Base-by-base conservation (phyloP, 2,329 filamentous ascomycete genomes). In the Clarireedia paspali region DNA sequence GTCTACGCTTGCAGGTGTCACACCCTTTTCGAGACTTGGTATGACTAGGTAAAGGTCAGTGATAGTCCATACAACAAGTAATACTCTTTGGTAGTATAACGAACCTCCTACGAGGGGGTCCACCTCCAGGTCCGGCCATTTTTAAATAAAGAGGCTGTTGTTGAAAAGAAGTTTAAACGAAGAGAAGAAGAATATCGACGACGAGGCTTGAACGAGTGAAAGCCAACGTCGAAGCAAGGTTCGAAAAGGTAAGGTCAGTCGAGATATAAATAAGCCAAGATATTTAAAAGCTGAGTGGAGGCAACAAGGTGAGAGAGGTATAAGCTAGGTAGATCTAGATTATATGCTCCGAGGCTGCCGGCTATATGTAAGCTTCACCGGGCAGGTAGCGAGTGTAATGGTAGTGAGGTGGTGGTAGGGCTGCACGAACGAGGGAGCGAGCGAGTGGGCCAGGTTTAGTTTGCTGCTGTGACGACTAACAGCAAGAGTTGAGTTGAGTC, bases 21-120 rank as follows among this genome's bases (percentile, higher is more conserved):
- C 94, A 99, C 61, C 94, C 94, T 76, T 96, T 97, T 70, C 94
- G 87, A 67, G 92, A 97, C 78, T 99, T 99, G 71, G 94, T 99
- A 77, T 99, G 94, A 77, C 92, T 96, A 71, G 23, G 58, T 20
- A 20, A 26, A 24, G 52, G 57, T 69, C 39, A 67, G 63, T 61
- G 30, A 53, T 12, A 17, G 45, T 38, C 17, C 20, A 9, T 17
- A 34, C 34, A 17, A 23, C 20, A 46, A 47, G 34, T 9, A 47
- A 23, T 6, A 27, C 14, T 45, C 24, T 17, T 30, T 34, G 30
- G 38, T 20, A 15, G 39, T 17, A 34, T 38, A 57, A 73, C 76
- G 63, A 70, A 81, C 79, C 79, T 84, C 73, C 83, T 78, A 71
- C 83, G 81, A 71, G 92, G 91, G 72, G 92, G 91, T 78, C 92